phyloP scores from a whole-genome alignment of 2,329 filamentous ascomycete species.

The Colletotrichum neosansevieriae region DNA sequence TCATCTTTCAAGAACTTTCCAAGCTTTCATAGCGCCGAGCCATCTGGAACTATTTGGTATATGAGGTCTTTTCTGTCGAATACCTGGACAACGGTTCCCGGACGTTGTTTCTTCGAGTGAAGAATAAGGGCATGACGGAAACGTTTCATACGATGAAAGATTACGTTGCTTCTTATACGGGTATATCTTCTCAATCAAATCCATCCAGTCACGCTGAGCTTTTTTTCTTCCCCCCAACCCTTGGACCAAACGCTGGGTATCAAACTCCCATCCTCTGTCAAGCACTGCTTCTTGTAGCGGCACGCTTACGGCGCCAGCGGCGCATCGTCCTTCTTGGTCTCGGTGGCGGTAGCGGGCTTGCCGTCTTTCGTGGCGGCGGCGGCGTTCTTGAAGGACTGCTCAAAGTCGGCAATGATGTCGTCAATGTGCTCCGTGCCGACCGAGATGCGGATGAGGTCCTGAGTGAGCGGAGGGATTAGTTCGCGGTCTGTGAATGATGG shows the following conservation, averaged over 20 bases:
- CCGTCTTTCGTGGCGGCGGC: slow-evolving; percentile 56
- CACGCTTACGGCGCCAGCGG: slow-evolving; percentile 46
- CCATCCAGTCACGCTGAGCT: slow-evolving; percentile 1
- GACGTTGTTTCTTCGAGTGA: too few relatives aligned
- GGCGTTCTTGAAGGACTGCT: slow-evolving; percentile 83
- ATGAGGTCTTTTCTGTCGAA: too few relatives aligned
- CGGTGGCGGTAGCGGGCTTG: slow-evolving; percentile 42
- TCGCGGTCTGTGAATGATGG: neutral
- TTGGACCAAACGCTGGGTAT: neutral
- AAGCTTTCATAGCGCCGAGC: too few relatives aligned
- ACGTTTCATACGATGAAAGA: neutral
- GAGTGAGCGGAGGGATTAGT: slow-evolving; percentile 22
- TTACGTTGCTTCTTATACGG: slow-evolving; percentile 32
- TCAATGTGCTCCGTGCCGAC: slow-evolving; percentile 97
- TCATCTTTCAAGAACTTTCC: too few relatives aligned
- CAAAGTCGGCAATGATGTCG: slow-evolving; percentile 96
- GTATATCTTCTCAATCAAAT: slow-evolving; percentile 32
- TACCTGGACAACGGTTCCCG: too few relatives aligned
- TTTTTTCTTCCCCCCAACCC: neutral
- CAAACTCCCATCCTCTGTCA: neutral
- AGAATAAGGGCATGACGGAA: too few relatives aligned
- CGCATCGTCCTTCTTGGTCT: slow-evolving; percentile 54
- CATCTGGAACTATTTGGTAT: too few relatives aligned
- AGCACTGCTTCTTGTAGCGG: neutral
- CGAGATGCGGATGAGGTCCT: slow-evolving; percentile 94